Base-by-base conservation (phyloP, 2,329 filamentous ascomycete species). In the Neonectria punicea region DNA sequence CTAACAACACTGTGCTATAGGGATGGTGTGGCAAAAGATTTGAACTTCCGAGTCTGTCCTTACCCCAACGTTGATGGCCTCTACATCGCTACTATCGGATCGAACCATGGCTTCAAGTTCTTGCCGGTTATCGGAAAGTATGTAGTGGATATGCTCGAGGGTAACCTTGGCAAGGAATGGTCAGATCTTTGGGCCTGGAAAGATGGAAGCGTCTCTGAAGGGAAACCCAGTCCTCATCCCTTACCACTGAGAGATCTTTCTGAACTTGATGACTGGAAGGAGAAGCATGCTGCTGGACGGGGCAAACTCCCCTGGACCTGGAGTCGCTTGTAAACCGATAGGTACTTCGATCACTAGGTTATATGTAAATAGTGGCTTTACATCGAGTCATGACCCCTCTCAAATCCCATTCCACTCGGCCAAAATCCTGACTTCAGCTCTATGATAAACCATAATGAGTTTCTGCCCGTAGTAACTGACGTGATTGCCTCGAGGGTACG, bases 21-120 rank as follows among this genome's bases (percentile, higher is more conserved):
- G 75, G 76, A 78, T 50, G 76, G 72, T 28, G 69, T 77, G 64
- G 74, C 75, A 3, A 65, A 62, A 4, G 76, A 78, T 53, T 66
- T 77, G 18, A 76, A 77, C 66, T 73, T 73, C 60, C 67, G 70
- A 41, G 67, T 73, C 61, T 72, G 70, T 32, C 65, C 59, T 11
- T 72, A 67, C 18, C 67, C 71, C 3, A 16, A 46, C 4, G 60
- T 46, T 4, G 50, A 72, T 41, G 78, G 78, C 39, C 78, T 86
- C 6, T 84, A 85, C 73, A 73, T 86, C 53, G 84, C 84, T 10
- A 85, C 84, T 1, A 84, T 84, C 6, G 85, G 84, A 8, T 84
- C 82, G 55, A 84, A 84, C n/a, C 85, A 86, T 61, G 84, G 75
- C 9, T 86, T 81, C 74, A 86, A 86, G 68, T 86, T 86, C 76